Evolutionary conservation across 345 rosid species (phyloP).

Genomic region (Salix brachista): DNA sequence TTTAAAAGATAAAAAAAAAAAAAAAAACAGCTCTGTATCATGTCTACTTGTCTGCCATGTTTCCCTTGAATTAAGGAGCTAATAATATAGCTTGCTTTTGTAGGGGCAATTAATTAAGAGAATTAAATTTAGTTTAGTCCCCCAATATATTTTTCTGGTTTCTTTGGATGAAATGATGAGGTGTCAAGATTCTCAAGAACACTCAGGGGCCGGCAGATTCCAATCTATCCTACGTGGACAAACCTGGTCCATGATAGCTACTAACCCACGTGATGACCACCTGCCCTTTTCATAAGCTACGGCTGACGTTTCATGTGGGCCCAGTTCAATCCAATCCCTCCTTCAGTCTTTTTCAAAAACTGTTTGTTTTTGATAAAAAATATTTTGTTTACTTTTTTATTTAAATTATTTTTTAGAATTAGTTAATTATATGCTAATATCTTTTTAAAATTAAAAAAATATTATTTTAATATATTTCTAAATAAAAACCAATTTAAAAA

Average conservation of each 20-base stretch:
- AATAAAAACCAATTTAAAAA: too few relatives aligned
- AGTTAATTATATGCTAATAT: too few relatives aligned
- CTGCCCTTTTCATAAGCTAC: constrained; percentile 9
- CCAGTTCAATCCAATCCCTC: background rate
- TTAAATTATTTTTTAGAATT: too few relatives aligned
- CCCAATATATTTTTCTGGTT: background rate
- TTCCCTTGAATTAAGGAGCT: background rate
- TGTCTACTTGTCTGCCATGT: background rate
- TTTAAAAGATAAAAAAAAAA: too few relatives aligned
- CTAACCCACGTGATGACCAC: constrained; percentile 50
- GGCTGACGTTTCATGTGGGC: constrained; percentile 18
- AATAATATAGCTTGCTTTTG: background rate
- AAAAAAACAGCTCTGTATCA: too few relatives aligned
- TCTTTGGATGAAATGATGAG: background rate
- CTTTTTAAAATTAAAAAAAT: too few relatives aligned
- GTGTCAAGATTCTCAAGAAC: constrained; percentile 1
- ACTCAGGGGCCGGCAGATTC: constrained; percentile 27
- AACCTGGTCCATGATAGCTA: constrained; percentile 29
- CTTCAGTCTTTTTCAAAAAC: too few relatives aligned
- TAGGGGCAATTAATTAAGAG: background rate
- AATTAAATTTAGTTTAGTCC: background rate
- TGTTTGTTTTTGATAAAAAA: too few relatives aligned
- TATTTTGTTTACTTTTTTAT: too few relatives aligned
- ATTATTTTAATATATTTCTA: too few relatives aligned
- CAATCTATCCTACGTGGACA: constrained; percentile 43